Percentiles rank a stretch among this genome's conserved stretches.
Evolutionary conservation across 805 yeast genomes (phyloP).

Genomic region (Jamesozyma lodderae): DNA sequence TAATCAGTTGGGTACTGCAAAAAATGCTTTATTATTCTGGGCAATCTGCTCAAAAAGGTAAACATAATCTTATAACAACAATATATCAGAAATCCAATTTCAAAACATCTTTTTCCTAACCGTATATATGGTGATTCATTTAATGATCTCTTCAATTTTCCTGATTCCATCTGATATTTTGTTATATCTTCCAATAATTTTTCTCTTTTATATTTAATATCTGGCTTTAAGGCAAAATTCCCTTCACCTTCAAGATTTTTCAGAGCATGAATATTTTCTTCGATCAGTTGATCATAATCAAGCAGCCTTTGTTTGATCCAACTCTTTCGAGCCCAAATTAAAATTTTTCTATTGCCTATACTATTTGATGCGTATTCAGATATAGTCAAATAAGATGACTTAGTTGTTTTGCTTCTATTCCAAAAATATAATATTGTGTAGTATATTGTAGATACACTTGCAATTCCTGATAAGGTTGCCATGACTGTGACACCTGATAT

Average conservation of each 20-base stretch:
- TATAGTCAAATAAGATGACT: background rate
- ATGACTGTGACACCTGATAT: constrained; percentile 27
- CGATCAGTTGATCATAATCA: constrained; percentile 15
- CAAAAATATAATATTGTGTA: constrained; percentile 17
- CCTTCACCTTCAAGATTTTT: constrained; percentile 4
- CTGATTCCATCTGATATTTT: constrained; percentile 21
- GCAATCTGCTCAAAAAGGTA: constrained; percentile 24
- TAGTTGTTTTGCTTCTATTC: constrained; percentile 4
- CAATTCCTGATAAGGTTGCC: constrained; percentile 29
- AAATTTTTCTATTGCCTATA: constrained; percentile 11
- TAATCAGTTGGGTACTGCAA: constrained; percentile 14
- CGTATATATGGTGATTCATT: constrained; percentile 12
- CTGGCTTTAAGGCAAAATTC: background rate
- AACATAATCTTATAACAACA: constrained; percentile 32
- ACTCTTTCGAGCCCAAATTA: constrained; percentile 21
- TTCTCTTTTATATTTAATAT: constrained; percentile 1
- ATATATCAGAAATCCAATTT: constrained; percentile 26
- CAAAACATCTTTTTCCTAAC: constrained; percentile 14
- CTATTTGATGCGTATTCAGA: constrained; percentile 3
- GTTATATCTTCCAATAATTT: constrained; percentile 19
- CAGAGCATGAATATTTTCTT: constrained; percentile 13
- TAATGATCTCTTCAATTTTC: constrained; percentile 12
- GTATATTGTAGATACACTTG: constrained; percentile 27
- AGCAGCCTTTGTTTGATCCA: constrained; percentile 12
- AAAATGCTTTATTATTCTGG: constrained; percentile 17